Conservation (phyloP, 208 protist species). For the Lotmaria passim region DNA sequence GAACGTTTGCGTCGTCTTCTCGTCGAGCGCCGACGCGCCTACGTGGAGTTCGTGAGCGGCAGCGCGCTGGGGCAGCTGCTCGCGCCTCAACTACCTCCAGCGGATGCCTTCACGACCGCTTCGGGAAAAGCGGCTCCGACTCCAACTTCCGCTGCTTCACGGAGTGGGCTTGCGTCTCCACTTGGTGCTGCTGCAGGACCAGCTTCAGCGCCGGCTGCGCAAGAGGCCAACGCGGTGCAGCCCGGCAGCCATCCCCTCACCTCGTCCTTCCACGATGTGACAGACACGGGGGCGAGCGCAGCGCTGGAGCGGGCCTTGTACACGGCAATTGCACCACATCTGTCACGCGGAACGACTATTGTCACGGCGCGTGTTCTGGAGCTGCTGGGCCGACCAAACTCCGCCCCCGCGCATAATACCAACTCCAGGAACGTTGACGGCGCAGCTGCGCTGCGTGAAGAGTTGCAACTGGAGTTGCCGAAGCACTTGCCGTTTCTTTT, state of each 20-base stretch:
- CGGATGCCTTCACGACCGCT: background rate
- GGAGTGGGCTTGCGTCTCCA: too few relatives aligned
- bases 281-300: background rate
- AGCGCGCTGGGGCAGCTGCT: conserved; percentile 16
- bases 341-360: conserved; percentile 14
- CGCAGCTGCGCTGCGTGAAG: too few relatives aligned
- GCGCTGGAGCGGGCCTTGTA: conserved; percentile 16
- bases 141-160: background rate
- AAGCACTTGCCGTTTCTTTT: conserved; percentile 33
- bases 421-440: too few relatives aligned
- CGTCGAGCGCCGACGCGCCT: conserved; percentile 17
- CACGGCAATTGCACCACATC: conserved; percentile 5
- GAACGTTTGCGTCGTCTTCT: conserved; percentile 14
- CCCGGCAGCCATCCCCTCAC: background rate
- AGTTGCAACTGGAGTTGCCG: too few relatives aligned
- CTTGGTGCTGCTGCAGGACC: too few relatives aligned
- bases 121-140: background rate
- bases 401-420: background rate
- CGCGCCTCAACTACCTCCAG: conserved; percentile 8
- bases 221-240: background rate
- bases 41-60: conserved; percentile 15
- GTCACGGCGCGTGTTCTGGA: conserved; percentile 25
- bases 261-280: conserved; percentile 4
- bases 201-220: too few relatives aligned
- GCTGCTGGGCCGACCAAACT: background rate